phyloP scores from a whole-genome alignment of 345 rosid genomes.

The Bretschneidera sinensis region DNA sequence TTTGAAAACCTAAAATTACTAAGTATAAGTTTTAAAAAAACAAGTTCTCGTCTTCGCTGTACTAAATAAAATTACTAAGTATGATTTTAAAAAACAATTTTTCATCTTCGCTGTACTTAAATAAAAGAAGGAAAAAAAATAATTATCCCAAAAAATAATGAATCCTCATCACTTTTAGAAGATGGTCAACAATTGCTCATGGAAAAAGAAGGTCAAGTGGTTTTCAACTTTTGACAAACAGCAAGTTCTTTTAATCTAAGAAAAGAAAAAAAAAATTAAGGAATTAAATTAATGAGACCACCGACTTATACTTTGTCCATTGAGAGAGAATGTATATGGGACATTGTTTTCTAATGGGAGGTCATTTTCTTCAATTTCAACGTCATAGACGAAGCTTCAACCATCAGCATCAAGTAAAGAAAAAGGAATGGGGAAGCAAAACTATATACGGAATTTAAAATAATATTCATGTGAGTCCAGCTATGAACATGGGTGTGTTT shows the following conservation, averaged over 20 bases:
- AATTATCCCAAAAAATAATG: too few species aligned
- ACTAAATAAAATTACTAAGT: too few species aligned
- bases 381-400: constrained; percentile 3
- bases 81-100: too few species aligned
- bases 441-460: too few species aligned
- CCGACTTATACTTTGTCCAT: constrained; percentile 43
- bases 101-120: too few species aligned
- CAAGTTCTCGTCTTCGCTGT: too few species aligned
- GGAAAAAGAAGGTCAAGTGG: constrained; percentile 11
- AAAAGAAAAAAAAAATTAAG: too few species aligned
- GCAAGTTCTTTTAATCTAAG: neutral
- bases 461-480: too few species aligned
- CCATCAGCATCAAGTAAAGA: neutral
- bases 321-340: constrained; percentile 17
- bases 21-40: too few species aligned
- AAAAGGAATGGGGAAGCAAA: neutral
- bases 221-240: constrained; percentile 17
- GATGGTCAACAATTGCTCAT: constrained; percentile 14
- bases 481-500: too few species aligned
- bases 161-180: neutral
- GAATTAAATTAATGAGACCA: constrained; percentile 13
- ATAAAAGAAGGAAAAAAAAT: too few species aligned
- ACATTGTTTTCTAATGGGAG: constrained; percentile 10
- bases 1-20: too few species aligned
- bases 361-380: constrained; percentile 22